Percentiles rank a stretch among this genome's conserved stretches.
These are phyloP conservation scores for Solanum clarkiae DNA, from an alignment of 257 asterid genomes.

Conservation along the genomic window DNA sequence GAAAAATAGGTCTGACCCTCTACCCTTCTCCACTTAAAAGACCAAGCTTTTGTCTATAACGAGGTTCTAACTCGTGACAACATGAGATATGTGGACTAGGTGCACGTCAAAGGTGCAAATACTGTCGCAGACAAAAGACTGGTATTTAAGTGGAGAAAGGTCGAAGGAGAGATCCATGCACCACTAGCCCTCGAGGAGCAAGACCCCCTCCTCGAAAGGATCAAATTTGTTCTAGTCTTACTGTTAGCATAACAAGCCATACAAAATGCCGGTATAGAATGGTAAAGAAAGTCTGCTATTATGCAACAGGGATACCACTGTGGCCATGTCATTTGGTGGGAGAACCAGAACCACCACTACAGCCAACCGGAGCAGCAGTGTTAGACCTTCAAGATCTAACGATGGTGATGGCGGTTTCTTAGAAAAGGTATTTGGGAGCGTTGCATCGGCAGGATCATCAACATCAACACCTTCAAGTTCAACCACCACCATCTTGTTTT, in stretches of 20 bases:
- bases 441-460: conserved; percentile 28
- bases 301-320: conserved; percentile 39
- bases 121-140: background rate
- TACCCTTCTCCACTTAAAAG: background rate
- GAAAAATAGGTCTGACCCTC: background rate
- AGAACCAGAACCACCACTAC: conserved; percentile 33
- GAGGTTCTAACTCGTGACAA: background rate
- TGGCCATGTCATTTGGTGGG: conserved; percentile 43
- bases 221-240: background rate
- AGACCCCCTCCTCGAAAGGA: background rate
- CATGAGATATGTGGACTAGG: background rate
- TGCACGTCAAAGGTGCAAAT: background rate
- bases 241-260: background rate
- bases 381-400: conserved; percentile 9
- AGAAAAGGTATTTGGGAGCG: conserved; percentile 60
- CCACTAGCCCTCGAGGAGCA: background rate
- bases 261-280: background rate
- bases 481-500: conserved; percentile 24
- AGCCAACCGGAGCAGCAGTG: conserved; percentile 17
- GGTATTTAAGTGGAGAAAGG: background rate
- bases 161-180: background rate
- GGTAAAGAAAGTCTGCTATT: background rate
- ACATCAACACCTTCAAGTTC: conserved; percentile 13
- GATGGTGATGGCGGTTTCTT: conserved; percentile 23
- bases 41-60: background rate